These are phyloP conservation scores for Lactarius tabidus DNA, from an alignment of 768 basidiomycete species.

Conservation along the genomic window DNA sequence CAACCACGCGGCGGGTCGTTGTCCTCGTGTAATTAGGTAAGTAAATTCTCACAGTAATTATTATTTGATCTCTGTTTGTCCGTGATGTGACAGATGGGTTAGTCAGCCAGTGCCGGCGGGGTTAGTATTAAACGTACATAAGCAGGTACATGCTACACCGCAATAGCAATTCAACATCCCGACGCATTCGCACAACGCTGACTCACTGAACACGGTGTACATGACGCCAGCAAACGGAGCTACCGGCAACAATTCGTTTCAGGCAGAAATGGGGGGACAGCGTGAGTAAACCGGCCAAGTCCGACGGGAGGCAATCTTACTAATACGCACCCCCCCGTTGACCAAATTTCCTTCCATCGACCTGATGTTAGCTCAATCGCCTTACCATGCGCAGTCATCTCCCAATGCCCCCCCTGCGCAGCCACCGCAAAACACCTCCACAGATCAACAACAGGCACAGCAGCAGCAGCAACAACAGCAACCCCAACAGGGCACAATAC, in stretches of 20 bases:
- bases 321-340: slow-evolving; percentile 31
- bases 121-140: slow-evolving; percentile 16
- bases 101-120: background rate
- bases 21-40: background rate
- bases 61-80: background rate
- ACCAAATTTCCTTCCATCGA: slow-evolving; percentile 29
- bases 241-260: background rate
- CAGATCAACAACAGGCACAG: slow-evolving; percentile 8
- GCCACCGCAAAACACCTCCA: slow-evolving; percentile 10
- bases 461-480: slow-evolving; percentile 25
- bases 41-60: background rate
- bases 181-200: background rate
- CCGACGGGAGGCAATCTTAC: slow-evolving; percentile 31
- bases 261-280: slow-evolving; percentile 1
- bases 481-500: slow-evolving; percentile 27
- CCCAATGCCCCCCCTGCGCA: slow-evolving; percentile 20
- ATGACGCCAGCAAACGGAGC: background rate
- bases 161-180: slow-evolving; percentile 16
- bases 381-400: slow-evolving; percentile 30
- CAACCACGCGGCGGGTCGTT: slow-evolving; percentile 3
- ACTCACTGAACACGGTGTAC: background rate
- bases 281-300: slow-evolving; percentile 27
- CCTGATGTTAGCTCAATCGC: slow-evolving; percentile 33
- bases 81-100: background rate
- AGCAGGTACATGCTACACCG: slow-evolving; percentile 7